Evolutionary conservation across 306 rosid genomes (phyloP).

Genomic region (Vachellia pachyceras): DNA sequence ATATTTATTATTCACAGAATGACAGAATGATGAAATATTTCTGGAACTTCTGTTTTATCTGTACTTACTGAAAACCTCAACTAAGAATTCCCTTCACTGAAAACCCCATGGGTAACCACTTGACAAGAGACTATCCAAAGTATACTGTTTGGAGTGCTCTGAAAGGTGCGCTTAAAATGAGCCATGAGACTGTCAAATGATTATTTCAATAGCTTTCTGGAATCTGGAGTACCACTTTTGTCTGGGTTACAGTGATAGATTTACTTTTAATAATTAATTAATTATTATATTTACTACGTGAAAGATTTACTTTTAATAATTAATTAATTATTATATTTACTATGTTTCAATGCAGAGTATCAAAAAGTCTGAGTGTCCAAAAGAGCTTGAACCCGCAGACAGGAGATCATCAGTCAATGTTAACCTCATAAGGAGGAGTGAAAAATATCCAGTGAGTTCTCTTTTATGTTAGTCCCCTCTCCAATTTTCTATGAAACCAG

Average conservation of each 20-base stretch:
- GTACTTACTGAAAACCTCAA: constrained; percentile 19
- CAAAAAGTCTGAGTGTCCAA: constrained; percentile 89
- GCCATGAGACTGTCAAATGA: constrained; percentile 13
- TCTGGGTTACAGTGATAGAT: constrained; percentile 4
- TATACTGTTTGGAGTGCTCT: constrained; percentile 21
- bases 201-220: constrained; percentile 23
- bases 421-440: constrained; percentile 83
- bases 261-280: not conserved
- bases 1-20: constrained; percentile 16
- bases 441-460: constrained; percentile 79
- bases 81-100: not conserved
- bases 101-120: not conserved
- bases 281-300: constrained; percentile 29
- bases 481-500: constrained; percentile 1
- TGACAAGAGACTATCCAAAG: constrained; percentile 2
- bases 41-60: not conserved
- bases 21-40: constrained; percentile 22
- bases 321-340: constrained; percentile 22
- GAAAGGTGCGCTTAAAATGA: constrained; percentile 7
- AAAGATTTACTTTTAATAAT: too few species aligned
- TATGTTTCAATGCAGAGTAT: constrained; percentile 72
- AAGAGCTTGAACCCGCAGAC: constrained; percentile 90
- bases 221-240: constrained; percentile 29
- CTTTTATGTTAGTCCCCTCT: constrained; percentile 38
- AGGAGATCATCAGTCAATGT: constrained; percentile 83